Evolutionary conservation across 768 basidiomycete genomes (phyloP).

Genomic region (Lentinula aciculospora): DNA sequence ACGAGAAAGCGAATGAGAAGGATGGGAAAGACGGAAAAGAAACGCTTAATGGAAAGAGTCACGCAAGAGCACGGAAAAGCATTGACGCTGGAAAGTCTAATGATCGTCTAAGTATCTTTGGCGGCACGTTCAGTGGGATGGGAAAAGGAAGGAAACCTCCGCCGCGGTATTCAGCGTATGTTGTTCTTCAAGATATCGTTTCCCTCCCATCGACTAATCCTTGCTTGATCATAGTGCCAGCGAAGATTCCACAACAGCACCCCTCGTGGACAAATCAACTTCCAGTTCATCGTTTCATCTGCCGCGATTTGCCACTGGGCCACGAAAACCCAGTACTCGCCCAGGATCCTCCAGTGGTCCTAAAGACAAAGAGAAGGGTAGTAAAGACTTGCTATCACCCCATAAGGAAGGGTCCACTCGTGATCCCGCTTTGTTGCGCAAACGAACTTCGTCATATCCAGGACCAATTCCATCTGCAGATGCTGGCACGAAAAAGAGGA

Average conservation of each 20-base stretch:
- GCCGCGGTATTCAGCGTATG: conserved; percentile 64
- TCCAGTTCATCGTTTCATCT: conserved; percentile 33
- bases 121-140: conserved; percentile 56
- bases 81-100: conserved; percentile 36
- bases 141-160: conserved; percentile 77
- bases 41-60: conserved; percentile 22
- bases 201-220: background rate
- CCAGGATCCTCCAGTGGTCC: conserved; percentile 36
- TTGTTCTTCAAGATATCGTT: conserved; percentile 13
- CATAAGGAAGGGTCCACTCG: conserved; percentile 12
- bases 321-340: conserved; percentile 34
- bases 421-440: conserved; percentile 43
- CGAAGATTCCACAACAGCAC: background rate
- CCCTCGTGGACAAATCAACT: conserved; percentile 33
- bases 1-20: conserved; percentile 21
- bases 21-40: conserved; percentile 28
- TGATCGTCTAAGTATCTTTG: conserved; percentile 82
- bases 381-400: conserved; percentile 12
- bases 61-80: conserved; percentile 44
- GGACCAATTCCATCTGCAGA: conserved; percentile 23
- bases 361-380: conserved; percentile 21
- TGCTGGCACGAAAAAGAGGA: background rate
- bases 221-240: conserved; percentile 24
- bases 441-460: conserved; percentile 39
- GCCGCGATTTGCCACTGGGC: conserved; percentile 35